Conservation (phyloP, 2,329 filamentous ascomycete genomes). For the Claviceps sp. region DNA sequence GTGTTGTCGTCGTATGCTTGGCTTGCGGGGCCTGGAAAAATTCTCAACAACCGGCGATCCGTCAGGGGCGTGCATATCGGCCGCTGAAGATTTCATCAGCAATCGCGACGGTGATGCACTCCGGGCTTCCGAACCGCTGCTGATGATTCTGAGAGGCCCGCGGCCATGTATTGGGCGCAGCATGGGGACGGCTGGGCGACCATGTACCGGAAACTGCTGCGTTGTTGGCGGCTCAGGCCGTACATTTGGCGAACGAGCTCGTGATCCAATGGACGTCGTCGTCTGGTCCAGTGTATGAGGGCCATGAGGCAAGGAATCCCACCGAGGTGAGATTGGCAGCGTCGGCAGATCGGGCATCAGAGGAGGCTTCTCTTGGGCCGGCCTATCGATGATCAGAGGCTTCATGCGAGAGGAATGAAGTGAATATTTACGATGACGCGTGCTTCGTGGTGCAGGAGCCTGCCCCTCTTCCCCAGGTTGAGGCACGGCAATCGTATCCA, state of each 20-base stretch:
- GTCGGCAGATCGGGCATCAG: slow-evolving; percentile 19
- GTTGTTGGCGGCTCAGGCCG: background rate
- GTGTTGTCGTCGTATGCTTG: slow-evolving; percentile 35
- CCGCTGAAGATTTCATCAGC: slow-evolving; percentile 18
- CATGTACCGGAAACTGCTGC: slow-evolving; percentile 1
- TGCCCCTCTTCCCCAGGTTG: slow-evolving; percentile 7
- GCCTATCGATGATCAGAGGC: slow-evolving; percentile 5
- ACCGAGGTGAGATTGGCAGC: slow-evolving; percentile 27
- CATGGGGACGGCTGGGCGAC: background rate
- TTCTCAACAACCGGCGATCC: slow-evolving; percentile 33
- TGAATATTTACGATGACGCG: slow-evolving; percentile 11
- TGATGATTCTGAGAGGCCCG: slow-evolving; percentile 7
- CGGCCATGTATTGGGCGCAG: slow-evolving; percentile 6
- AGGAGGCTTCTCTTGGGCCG: slow-evolving; percentile 1
- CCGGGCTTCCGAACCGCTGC: slow-evolving; percentile 10
- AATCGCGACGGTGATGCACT: slow-evolving; percentile 18
- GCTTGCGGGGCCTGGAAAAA: slow-evolving; percentile 46
- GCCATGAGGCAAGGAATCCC: slow-evolving; percentile 27
- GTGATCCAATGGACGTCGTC: slow-evolving; percentile 1
- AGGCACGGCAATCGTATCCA: slow-evolving; percentile 12
- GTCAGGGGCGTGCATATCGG: slow-evolving; percentile 23
- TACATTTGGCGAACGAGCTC: slow-evolving; percentile 1
- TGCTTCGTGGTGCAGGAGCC: slow-evolving; percentile 5
- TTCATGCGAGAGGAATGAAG: slow-evolving; percentile 13
- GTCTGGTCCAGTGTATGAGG: slow-evolving; percentile 12